Evolutionary conservation across 179 eudicot genomes (phyloP).

Genomic region (Sideroxylon spinosum): DNA sequence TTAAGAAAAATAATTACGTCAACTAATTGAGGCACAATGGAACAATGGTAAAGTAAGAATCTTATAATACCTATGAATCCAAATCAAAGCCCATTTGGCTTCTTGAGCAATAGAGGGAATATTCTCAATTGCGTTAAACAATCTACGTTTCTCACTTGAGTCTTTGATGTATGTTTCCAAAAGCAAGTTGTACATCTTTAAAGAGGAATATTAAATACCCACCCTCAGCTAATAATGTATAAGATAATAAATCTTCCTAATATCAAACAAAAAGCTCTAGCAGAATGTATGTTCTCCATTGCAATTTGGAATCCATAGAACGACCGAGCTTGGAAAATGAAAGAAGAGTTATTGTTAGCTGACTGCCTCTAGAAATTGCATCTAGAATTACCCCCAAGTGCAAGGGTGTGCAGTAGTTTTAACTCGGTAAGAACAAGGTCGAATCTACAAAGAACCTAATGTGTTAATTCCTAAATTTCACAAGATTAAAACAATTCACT

Average conservation of each 20-base stretch:
- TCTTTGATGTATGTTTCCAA: constrained; percentile 69
- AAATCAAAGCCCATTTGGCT: constrained; percentile 73
- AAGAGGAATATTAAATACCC: constrained; percentile 6
- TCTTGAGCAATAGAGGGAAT: constrained; percentile 67
- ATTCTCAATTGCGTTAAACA: constrained; percentile 72
- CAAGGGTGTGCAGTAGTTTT: too few species aligned
- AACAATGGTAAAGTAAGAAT: neutral
- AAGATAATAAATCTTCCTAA: neutral
- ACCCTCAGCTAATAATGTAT: constrained; percentile 16
- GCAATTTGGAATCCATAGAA: constrained; percentile 92
- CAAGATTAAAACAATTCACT: too few species aligned
- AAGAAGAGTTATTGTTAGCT: constrained; percentile 19
- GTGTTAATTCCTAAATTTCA: too few species aligned
- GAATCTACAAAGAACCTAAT: too few species aligned
- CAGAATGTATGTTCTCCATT: constrained; percentile 82
- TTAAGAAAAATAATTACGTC: neutral
- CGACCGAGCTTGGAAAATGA: constrained; percentile 58
- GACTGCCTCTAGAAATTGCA: too few species aligned
- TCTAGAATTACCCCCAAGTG: too few species aligned
- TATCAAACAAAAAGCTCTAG: constrained; percentile 23
- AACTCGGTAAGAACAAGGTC: too few species aligned
- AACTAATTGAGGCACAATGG: neutral
- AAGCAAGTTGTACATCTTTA: constrained; percentile 83
- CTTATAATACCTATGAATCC: constrained; percentile 57
- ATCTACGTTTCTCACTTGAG: constrained; percentile 54